Conservation (phyloP, 169 alveolate genomes). For the Fabrea salina region DNA sequence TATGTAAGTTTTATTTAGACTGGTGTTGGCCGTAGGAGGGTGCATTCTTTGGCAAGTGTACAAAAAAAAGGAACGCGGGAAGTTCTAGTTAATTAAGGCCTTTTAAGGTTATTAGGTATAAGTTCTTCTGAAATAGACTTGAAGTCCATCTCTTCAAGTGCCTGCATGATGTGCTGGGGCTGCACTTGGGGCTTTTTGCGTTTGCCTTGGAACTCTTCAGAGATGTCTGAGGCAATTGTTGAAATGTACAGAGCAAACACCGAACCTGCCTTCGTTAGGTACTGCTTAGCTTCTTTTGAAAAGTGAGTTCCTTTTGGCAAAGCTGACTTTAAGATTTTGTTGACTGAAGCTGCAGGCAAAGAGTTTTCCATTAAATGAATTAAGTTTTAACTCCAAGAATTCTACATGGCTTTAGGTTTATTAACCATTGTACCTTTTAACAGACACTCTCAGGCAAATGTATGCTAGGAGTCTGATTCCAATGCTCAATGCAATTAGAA, state of each 20-base stretch:
- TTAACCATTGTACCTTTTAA: too few species aligned
- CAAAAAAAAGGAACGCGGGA: background rate
- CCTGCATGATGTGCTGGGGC: slow-evolving; percentile 22
- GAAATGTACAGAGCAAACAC: slow-evolving; percentile 10
- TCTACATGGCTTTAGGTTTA: too few species aligned
- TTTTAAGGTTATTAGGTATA: too few species aligned
- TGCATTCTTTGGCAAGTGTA: slow-evolving; percentile 10
- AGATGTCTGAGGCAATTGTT: slow-evolving; percentile 1
- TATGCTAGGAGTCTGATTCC: too few species aligned
- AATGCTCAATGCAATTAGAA: too few species aligned
- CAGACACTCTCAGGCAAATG: too few species aligned
- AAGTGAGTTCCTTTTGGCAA: slow-evolving; percentile 8
- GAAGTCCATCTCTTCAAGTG: slow-evolving; percentile 27
- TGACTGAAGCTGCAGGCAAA: background rate
- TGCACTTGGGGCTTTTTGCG: background rate
- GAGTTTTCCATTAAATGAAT: too few species aligned
- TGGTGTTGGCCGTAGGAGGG: slow-evolving; percentile 26
- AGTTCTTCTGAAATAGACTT: background rate
- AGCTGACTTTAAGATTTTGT: background rate
- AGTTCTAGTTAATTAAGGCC: too few species aligned
- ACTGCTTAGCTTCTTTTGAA: background rate
- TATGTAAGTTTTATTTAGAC: too few species aligned
- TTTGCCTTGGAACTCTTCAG: slow-evolving; percentile 1
- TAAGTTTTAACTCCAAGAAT: too few species aligned
- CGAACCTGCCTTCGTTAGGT: background rate